Conservation (phyloP, 1,284 basidiomycete genomes). For the Anthracocystis panici-leucophaei region DNA sequence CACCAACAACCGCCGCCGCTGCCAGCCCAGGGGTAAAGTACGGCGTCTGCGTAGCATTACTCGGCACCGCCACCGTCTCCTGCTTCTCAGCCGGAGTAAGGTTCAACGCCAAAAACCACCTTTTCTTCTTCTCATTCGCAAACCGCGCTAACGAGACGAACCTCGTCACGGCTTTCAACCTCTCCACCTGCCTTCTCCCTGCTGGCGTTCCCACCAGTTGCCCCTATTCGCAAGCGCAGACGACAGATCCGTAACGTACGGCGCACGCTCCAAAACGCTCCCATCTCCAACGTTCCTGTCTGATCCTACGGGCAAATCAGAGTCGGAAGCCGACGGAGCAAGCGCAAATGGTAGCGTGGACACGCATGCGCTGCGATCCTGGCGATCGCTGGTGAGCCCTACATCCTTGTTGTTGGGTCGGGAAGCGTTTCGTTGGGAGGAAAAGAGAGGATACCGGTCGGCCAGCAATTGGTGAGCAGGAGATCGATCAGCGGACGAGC, state of each 20-base stretch:
- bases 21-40: slow-evolving; percentile 18
- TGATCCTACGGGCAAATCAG: slow-evolving; percentile 27
- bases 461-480: slow-evolving; percentile 63
- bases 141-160: slow-evolving; percentile 63
- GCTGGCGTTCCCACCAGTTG: neutral
- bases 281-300: slow-evolving; percentile 28
- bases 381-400: slow-evolving; percentile 60
- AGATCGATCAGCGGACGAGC: slow-evolving; percentile 58
- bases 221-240: slow-evolving; percentile 13
- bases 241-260: slow-evolving; percentile 53
- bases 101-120: slow-evolving; percentile 67
- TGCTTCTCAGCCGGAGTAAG: slow-evolving; percentile 38
- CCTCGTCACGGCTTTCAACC: slow-evolving; percentile 43
- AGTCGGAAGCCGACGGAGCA: slow-evolving; percentile 25
- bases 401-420: slow-evolving; percentile 43
- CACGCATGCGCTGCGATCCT: slow-evolving; percentile 40
- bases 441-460: slow-evolving; percentile 53
- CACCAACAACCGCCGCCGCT: neutral
- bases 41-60: slow-evolving; percentile 39
- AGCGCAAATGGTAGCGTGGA: slow-evolving; percentile 63
- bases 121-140: slow-evolving; percentile 57
- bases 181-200: slow-evolving; percentile 9
- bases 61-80: slow-evolving; percentile 9
- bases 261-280: slow-evolving; percentile 65
- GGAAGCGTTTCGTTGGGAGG: slow-evolving; percentile 34